Evolutionary conservation across 306 rosid species (phyloP), one percentile per base, ranked within the genome.

Genomic region (Boehmeria nivea): DNA sequence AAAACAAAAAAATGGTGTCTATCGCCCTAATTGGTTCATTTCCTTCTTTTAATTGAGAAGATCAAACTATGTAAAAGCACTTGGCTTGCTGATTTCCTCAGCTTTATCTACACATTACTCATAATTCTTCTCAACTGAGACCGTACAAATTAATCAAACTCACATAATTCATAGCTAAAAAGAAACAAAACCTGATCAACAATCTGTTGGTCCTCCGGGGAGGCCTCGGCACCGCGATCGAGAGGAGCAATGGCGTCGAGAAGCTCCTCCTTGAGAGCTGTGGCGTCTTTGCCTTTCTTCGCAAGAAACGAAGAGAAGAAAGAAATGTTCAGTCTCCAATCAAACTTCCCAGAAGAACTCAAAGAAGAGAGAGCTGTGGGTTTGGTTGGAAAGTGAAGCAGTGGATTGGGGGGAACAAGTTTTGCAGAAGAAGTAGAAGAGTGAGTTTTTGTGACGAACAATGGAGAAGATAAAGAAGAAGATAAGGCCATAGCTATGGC

Each of bases 171-270:
- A 31, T 31, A 51, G 4, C 15, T 15, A 50, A n/a, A 17, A 46
- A 26, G 33, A 26, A 6, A 46, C 23, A 49, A 23, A 14, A 80
- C 97, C 89, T 83, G 74, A 76, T 89, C 89, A 71, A 86, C 69
- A 0, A 16, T 67, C 68, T 68, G 71, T 71, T 83, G 95, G 38
- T 89, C 97, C 54, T 86, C 76, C 3, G 76, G 69, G 40, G 95
- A 62, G 55, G 97, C 95, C 26, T 79, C 85, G n/a, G 97, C 94
- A 2, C 97, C 97, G 38, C 94, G 79, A 77, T 89, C 97, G 24
- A 89, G 87, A 0, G 78, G 62, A 6, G 74, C 76, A 79, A 89
- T 81, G 65, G 87, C 89, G 11, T 73, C 72, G 16, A 89, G 86
- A 64, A 89, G 94, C 66, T 89, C 84, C 49, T 89, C 77, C 69